Conservation (phyloP, 768 basidiomycete genomes). For the Auriscalpium vulgare region DNA sequence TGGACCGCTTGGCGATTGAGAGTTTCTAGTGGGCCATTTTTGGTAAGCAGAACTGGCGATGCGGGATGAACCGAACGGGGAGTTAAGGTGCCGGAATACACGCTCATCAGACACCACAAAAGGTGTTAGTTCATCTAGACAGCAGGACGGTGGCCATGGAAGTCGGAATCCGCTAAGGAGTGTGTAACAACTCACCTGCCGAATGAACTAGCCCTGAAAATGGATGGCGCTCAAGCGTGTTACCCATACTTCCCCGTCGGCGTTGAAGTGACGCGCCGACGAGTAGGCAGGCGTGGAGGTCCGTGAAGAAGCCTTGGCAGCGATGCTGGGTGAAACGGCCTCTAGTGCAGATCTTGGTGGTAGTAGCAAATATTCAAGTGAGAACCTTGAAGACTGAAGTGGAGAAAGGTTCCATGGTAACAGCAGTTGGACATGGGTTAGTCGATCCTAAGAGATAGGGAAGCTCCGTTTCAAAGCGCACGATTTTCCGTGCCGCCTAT, state of each 20-base stretch:
- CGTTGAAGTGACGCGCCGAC: constrained; percentile 61
- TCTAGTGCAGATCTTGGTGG: constrained; percentile 83
- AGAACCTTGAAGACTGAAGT: constrained; percentile 83
- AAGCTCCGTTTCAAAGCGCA: too few relatives aligned
- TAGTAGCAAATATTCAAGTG: constrained; percentile 85
- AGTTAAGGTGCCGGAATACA: constrained; percentile 79
- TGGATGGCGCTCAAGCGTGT: constrained; percentile 84
- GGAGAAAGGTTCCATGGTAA: constrained; percentile 84
- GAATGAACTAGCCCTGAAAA: constrained; percentile 88
- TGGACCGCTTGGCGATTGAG: constrained; percentile 48
- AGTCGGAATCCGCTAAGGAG: constrained; percentile 81
- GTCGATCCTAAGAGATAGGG: too few relatives aligned
- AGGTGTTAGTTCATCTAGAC: constrained; percentile 83
- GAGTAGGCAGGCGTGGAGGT: constrained; percentile 76
- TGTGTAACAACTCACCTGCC: constrained; percentile 87
- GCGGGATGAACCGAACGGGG: constrained; percentile 63
- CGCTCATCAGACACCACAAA: constrained; percentile 80
- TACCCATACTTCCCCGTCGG: constrained; percentile 78
- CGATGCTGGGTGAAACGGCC: constrained; percentile 66
- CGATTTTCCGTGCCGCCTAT: too few relatives aligned
- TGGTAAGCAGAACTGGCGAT: constrained; percentile 69
- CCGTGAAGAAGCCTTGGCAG: constrained; percentile 72
- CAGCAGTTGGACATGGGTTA: constrained; percentile 82
- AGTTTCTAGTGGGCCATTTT: constrained; percentile 69
- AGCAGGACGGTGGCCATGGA: constrained; percentile 86